Evolutionary conservation across 148 eudicot genomes (phyloP).

Genomic region (Rhododendron griersonianum): DNA sequence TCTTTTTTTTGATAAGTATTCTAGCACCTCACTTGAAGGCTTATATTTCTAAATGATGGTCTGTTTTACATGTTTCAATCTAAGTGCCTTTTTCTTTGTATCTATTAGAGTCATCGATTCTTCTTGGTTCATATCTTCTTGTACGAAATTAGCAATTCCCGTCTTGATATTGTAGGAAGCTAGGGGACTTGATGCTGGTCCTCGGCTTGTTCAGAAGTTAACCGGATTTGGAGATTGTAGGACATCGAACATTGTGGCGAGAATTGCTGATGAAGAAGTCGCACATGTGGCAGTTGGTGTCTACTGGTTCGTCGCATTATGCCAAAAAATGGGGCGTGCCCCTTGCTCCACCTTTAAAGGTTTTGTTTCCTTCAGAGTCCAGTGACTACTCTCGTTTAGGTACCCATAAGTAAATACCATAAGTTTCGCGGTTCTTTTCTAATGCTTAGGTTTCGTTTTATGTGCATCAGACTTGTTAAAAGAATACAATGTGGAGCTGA

Average conservation of each 20-base stretch:
- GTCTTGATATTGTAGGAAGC: constrained; percentile 55
- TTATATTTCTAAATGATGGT: not conserved
- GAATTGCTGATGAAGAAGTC: constrained; percentile 86
- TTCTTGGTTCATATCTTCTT: not conserved
- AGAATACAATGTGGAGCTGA: constrained; percentile 74
- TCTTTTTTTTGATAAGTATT: not conserved
- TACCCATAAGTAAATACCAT: not conserved
- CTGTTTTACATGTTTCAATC: not conserved
- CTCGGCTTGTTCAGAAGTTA: constrained; percentile 74
- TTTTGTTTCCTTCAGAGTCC: constrained; percentile 2
- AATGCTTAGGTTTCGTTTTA: not conserved
- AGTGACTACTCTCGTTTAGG: not conserved
- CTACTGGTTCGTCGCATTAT: constrained; percentile 73
- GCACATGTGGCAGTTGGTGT: constrained; percentile 98
- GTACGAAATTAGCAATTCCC: not conserved
- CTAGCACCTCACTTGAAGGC: not conserved
- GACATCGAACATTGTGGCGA: constrained; percentile 75
- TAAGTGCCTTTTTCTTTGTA: not conserved
- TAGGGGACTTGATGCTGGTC: constrained; percentile 98
- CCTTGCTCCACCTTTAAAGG: constrained; percentile 87
- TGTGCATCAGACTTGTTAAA: constrained; percentile 42
- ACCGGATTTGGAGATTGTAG: constrained; percentile 81
- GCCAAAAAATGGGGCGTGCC: constrained; percentile 66
- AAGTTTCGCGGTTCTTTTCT: not conserved
- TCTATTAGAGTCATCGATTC: not conserved